phyloP scores from a whole-genome alignment of 2,329 filamentous ascomycete species.

The Ascochyta viciae-villosae region DNA sequence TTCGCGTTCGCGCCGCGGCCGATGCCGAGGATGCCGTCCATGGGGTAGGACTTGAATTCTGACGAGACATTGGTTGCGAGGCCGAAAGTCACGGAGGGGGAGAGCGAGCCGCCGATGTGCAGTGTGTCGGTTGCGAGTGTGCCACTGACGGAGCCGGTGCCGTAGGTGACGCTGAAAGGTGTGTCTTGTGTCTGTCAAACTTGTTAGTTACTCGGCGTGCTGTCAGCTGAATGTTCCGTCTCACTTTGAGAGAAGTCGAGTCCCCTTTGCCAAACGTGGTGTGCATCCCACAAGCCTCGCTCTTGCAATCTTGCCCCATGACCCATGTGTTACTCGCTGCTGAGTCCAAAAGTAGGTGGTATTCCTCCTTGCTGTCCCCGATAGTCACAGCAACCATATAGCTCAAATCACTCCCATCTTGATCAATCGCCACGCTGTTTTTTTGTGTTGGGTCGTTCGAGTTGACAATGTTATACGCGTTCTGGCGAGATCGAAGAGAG shows the following conservation, averaged over 20 bases:
- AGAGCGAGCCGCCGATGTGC: constrained; percentile 70
- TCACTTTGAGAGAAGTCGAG: constrained; percentile 66
- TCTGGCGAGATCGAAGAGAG: constrained; percentile 52
- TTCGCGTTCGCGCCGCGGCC: constrained; percentile 62
- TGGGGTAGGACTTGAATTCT: constrained; percentile 79
- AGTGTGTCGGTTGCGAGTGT: constrained; percentile 71
- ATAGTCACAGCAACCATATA: constrained; percentile 62
- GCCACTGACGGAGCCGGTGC: constrained; percentile 76
- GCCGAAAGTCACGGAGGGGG: constrained; percentile 72
- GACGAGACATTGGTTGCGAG: constrained; percentile 73
- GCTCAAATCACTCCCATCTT: constrained; percentile 62
- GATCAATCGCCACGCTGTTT: constrained; percentile 59
- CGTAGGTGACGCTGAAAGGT: constrained; percentile 74
- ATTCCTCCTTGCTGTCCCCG: constrained; percentile 58
- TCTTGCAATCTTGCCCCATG: constrained; percentile 73
- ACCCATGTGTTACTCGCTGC: constrained; percentile 78
- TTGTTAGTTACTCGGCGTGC: neutral
- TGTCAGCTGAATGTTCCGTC: neutral
- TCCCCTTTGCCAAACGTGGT: constrained; percentile 71
- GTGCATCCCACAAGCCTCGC: constrained; percentile 71
- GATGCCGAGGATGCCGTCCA: constrained; percentile 86
- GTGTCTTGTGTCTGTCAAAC: constrained; percentile 53
- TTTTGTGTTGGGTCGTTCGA: constrained; percentile 41
- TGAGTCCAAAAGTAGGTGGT: constrained; percentile 63
- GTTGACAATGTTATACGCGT: constrained; percentile 55